Evolutionary conservation across 2,329 filamentous ascomycete species (phyloP), one percentile per base, ranked within the genome.

Genomic region (Aureobasidium sp.): DNA sequence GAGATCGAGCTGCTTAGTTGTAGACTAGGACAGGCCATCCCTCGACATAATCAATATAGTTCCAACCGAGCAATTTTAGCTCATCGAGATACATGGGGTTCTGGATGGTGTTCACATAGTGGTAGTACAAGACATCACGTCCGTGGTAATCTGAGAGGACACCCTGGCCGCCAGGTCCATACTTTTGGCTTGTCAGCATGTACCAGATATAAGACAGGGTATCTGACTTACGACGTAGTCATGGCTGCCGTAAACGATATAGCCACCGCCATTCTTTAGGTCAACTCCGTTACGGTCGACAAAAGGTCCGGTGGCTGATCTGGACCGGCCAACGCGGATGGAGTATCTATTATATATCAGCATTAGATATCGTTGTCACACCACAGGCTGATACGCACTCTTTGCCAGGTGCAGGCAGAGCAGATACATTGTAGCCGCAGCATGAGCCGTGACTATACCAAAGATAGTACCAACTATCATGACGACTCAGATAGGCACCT

Each of bases 141-240:
- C 73, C 63, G 10, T 67, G 67, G 0, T 76, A 73, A 63, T 86
- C 83, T 1, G 75, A 74, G 64, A 82, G 80, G 1, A 86, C 79
- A 44, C 82, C 84, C 72, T 88, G 85, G 41, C 85, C 85, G 64
- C 86, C 86, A 17, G 86, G 86, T 34, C 82, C 86, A 66, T 88
- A 89, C 0, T 44, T n/a, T 9, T 2, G 12, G 20, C 5, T 5
- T 5, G n/a, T 44, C 10, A 44, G 41, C 41, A 24, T 20, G 12
- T 44, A 3, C n/a, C 12, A 20, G 9, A 24, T 12, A 24, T 44
- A 44, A 3, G 41, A 24, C 9, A 10, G n/a, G 12, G 8, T 12
- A 10, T 12, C n/a, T 44, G 20, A 24, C 41, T 44, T 44, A 44
- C 41, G 46, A 87, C 79, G 27, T 74, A 81, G 6, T 74, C 82